A percentile compares a stretch with the other conserved stretches of the same genome.
Evolutionary conservation across 2,329 filamentous ascomycete genomes (phyloP).

Genomic region (Calonectria honghensis): DNA sequence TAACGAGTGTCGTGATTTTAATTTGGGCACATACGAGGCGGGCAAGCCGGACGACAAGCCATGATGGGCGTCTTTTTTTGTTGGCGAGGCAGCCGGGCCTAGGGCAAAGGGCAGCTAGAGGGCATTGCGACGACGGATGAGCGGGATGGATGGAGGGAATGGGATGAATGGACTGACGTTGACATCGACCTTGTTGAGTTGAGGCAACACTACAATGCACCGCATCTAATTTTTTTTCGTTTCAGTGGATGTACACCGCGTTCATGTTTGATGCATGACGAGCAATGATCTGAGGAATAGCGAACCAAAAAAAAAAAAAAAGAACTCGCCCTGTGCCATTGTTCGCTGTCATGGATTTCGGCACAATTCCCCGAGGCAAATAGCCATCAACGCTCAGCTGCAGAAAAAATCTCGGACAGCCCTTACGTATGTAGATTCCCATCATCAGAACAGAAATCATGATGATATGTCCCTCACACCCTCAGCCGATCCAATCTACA

Average conservation of each 20-base stretch:
- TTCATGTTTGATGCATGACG: neutral
- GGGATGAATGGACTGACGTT: slow-evolving; percentile 29
- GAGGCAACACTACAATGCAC: slow-evolving; percentile 15
- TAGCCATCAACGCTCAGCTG: neutral
- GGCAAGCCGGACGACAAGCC: neutral
- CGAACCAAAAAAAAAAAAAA: neutral
- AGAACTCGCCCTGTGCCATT: too few species aligned
- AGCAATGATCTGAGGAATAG: neutral
- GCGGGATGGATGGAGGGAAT: slow-evolving; percentile 33
- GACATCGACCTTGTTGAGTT: slow-evolving; percentile 35
- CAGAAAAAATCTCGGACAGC: neutral
- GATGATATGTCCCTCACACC: slow-evolving; percentile 39
- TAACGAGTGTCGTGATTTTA: slow-evolving; percentile 24
- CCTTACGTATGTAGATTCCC: neutral
- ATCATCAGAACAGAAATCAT: slow-evolving; percentile 25
- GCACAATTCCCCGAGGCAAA: neutral
- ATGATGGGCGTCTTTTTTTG: neutral
- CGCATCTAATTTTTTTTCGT: neutral
- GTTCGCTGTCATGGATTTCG: neutral
- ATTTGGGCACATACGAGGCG: slow-evolving; percentile 4
- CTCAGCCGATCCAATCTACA: slow-evolving; percentile 27
- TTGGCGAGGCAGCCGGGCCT: slow-evolving; percentile 15
- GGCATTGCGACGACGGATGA: slow-evolving; percentile 29
- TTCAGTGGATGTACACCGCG: slow-evolving; percentile 2
- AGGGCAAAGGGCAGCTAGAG: slow-evolving; percentile 38